Evolutionary conservation across 169 alveolate genomes (phyloP), one percentile per base, ranked within the genome.

Genomic region (Ichthyophthirius multifiliis): DNA sequence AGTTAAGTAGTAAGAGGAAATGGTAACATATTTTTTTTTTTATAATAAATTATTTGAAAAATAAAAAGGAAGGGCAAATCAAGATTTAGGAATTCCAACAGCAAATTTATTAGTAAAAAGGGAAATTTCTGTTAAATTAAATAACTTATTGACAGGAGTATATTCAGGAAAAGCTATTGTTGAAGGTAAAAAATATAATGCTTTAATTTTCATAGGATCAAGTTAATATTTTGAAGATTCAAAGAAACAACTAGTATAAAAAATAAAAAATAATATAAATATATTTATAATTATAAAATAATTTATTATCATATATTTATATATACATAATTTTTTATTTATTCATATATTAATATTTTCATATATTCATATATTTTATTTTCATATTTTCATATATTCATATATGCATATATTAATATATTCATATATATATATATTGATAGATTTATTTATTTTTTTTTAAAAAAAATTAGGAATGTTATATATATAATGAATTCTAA

Each of bases 221-320:
- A 55, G 71, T 9, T 18, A 55, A 55, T 55, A 55, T 27, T 55
- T 55, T n/a, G 71, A 55, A 55, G 71, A 55, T 27, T 55, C 71
- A 10, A 55, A 55, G 31, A 55, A 55, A 23, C 43, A 55, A 27
- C 71, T 55, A 27, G 71, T n/a, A n/a, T n/a, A n/a, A n/a, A n/a
- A n/a, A n/a, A n/a, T n/a, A n/a, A n/a, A n/a, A n/a, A n/a, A n/a
- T n/a, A n/a, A n/a, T n/a, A n/a, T n/a, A n/a, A n/a, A n/a, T n/a
- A n/a, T n/a, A n/a, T n/a, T n/a, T n/a, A n/a, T n/a, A n/a, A n/a
- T n/a, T n/a, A n/a, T n/a, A n/a, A n/a, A n/a, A n/a, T n/a, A n/a
- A n/a, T n/a, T n/a, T n/a, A n/a, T n/a, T n/a, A n/a, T n/a, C n/a
- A n/a, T n/a, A n/a, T n/a, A n/a, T n/a, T n/a, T n/a, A n/a, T n/a